These are phyloP conservation scores for Sechiopsis laciniata DNA, from an alignment of 306 rosid genomes.

Conservation along the genomic window DNA sequence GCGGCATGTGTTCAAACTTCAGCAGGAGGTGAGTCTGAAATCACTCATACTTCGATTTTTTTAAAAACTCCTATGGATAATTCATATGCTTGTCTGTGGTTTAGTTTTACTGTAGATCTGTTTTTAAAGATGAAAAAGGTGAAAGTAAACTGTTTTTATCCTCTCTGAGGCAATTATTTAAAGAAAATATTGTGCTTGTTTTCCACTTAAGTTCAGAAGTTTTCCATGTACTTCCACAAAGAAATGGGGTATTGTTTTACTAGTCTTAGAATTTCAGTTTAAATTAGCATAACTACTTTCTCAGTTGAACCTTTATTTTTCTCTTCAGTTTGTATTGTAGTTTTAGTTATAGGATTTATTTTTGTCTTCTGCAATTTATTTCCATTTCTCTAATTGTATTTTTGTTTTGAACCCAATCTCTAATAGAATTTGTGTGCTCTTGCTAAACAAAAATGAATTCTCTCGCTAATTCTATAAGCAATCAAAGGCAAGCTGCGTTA, in stretches of 20 bases:
- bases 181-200: background rate
- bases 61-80: background rate
- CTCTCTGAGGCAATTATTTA: background rate
- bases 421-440: too few species aligned
- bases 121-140: constrained; percentile 6
- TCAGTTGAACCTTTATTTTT: background rate
- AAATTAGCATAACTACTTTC: too few species aligned
- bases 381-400: background rate
- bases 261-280: too few species aligned
- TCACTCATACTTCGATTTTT: constrained; percentile 11
- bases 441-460: background rate
- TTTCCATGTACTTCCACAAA: too few species aligned
- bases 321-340: too few species aligned
- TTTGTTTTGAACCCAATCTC: background rate
- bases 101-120: background rate
- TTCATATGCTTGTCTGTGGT: constrained; percentile 18
- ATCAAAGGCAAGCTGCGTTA: background rate
- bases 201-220: background rate
- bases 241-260: too few species aligned
- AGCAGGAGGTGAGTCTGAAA: constrained; percentile 63
- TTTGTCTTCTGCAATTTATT: background rate
- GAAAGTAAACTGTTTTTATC: background rate
- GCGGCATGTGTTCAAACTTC: constrained; percentile 85
- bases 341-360: background rate
- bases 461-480: background rate